Conservation (phyloP, 2,329 filamentous ascomycete genomes). For the Chaetoscypha palmicola region DNA sequence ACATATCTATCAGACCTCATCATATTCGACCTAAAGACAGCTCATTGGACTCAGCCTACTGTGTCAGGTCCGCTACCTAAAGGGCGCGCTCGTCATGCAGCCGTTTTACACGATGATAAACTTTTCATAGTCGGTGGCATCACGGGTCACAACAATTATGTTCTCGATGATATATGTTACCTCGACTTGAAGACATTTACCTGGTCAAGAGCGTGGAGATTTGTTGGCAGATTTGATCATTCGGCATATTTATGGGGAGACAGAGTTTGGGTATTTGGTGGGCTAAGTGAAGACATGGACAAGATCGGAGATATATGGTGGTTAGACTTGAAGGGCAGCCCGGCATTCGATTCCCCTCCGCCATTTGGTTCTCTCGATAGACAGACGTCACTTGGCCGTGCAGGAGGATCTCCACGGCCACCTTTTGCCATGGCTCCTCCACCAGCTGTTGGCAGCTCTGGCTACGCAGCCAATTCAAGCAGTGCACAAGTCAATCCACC, state of each 20-base stretch:
- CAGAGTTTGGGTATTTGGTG: slow-evolving; percentile 93
- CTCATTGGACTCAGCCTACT: slow-evolving; percentile 90
- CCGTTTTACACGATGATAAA: slow-evolving; percentile 89
- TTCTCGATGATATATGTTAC: slow-evolving; percentile 94
- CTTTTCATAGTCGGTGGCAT: slow-evolving; percentile 95
- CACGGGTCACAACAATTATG: slow-evolving; percentile 83
- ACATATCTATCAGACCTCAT: slow-evolving; percentile 94
- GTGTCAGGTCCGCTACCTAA: slow-evolving; percentile 79
- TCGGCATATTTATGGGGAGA: slow-evolving; percentile 89
- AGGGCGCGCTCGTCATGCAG: slow-evolving; percentile 86
- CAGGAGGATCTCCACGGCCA: slow-evolving; percentile 45
- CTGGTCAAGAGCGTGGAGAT: slow-evolving; percentile 94
- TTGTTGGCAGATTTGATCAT: slow-evolving; percentile 91
- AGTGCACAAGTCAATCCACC: slow-evolving; percentile 60
- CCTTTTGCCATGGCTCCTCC: slow-evolving; percentile 44
- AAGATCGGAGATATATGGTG: slow-evolving; percentile 95
- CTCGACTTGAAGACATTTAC: slow-evolving; percentile 95
- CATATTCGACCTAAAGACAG: slow-evolving; percentile 88
- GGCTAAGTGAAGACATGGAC: slow-evolving; percentile 93
- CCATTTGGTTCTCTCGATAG: slow-evolving; percentile 46
- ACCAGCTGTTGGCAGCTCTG: slow-evolving; percentile 50
- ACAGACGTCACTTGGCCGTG: slow-evolving; percentile 25
- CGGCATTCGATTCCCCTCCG: slow-evolving; percentile 70
- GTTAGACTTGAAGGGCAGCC: slow-evolving; percentile 87
- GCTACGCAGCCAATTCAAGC: slow-evolving; percentile 61